Base-by-base conservation (phyloP, 106 monocot species). In the Dendrobium nobile region DNA sequence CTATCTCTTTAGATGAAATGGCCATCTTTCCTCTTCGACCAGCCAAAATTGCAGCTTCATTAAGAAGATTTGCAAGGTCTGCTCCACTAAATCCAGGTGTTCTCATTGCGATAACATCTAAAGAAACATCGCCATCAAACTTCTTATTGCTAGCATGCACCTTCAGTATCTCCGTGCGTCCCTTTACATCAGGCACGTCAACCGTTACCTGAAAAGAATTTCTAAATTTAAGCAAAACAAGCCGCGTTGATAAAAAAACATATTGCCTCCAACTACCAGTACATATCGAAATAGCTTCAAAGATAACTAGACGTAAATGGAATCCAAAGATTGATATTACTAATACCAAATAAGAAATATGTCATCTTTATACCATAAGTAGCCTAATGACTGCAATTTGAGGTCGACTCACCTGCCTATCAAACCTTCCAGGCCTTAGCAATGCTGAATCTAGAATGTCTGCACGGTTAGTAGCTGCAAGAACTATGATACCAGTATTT, bases 11-110 rank as follows among this genome's bases (percentile, higher is more conserved):
- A 40, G 97, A 89, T 37, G 97, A 94, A 77, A 98, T 92, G 16
- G 88, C 94, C 37, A 92, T 87, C 75, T 82, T 92, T 20, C 91
- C 97, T 65, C 97, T 82, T 10, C 97, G 94, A 16, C 97, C 97
- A 77, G 97, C 97, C 79, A 98, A 84, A 68, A 98, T 98, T 27
- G 97, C 94, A 55, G 97, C 94, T 88, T 98, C 97, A 83, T 98
- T 98, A 42, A 98, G 80, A 78, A 98, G 92, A 77, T 98, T 98
- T 67, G 97, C 97, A 80, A 98, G 90, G 85, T 97, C 96, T 82
- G 96, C 96, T 81, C 97, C 97, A 80, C 97, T 98, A 80, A 98
- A 97, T 17, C 97, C 97, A 78, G 97, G 97, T 77, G 97, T 97
- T 82, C 97, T 92, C 97, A 97, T 97, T 72, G 97, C 97, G 51